A percentile compares a stretch with the other conserved stretches of the same genome.
Conservation (phyloP, 441 rosid genomes). For the Theobroma grandiflorum region DNA sequence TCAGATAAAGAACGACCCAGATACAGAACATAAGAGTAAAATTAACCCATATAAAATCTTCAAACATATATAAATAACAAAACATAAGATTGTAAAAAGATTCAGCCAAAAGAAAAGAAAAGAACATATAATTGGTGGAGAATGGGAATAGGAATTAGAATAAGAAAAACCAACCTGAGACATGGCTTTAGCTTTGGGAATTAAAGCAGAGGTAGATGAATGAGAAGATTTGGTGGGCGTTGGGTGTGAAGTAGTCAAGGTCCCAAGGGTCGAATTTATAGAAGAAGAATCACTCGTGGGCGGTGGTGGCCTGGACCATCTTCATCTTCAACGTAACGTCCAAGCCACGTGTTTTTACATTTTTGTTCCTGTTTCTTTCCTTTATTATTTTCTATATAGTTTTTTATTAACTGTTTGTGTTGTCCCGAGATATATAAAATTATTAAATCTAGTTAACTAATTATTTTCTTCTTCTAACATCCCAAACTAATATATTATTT, state of each 20-base stretch:
- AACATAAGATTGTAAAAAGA: neutral
- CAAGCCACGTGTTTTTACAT: neutral
- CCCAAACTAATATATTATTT: too few species aligned
- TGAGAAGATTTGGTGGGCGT: slow-evolving; percentile 8
- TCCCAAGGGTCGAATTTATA: neutral
- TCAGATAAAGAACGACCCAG: neutral
- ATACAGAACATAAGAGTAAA: neutral
- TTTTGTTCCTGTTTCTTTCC: neutral
- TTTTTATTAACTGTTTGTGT: too few species aligned
- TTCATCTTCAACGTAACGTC: slow-evolving; percentile 19
- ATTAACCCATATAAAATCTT: neutral
- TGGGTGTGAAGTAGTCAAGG: neutral
- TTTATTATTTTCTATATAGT: too few species aligned
- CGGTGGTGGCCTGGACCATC: slow-evolving; percentile 14
- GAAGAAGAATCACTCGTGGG: neutral
- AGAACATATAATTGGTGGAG: too few species aligned
- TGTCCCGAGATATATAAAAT: too few species aligned
- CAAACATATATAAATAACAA: neutral
- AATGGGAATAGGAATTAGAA: neutral
- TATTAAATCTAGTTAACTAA: too few species aligned
- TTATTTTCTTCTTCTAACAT: too few species aligned
- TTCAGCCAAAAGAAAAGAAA: neutral
- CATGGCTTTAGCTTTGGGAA: slow-evolving; percentile 17
- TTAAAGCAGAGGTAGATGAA: neutral
- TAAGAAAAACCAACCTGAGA: slow-evolving; percentile 19